These are phyloP conservation scores for Aspergillus proliferans DNA, from an alignment of 2,329 filamentous ascomycete species.

Conservation along the genomic window DNA sequence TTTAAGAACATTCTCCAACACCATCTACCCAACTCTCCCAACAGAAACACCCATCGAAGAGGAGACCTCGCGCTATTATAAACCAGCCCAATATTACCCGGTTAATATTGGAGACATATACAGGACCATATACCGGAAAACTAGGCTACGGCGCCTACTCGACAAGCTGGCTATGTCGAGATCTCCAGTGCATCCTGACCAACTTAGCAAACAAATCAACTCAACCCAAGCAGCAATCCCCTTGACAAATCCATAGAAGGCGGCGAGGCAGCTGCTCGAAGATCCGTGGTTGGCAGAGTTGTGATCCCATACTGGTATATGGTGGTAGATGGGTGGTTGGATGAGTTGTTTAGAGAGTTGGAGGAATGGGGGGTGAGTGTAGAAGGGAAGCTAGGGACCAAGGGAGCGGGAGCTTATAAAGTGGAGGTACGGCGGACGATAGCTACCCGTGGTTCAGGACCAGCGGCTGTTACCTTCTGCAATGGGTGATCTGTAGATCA, in stretches of 20 bases:
- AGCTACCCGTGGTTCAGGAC: too few relatives aligned
- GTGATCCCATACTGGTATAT: too few relatives aligned
- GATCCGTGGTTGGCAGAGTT: constrained; percentile 22
- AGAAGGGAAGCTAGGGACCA: too few relatives aligned
- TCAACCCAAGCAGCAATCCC: not conserved
- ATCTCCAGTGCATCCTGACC: constrained; percentile 21
- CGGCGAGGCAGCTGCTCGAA: constrained; percentile 32
- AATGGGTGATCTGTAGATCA: too few relatives aligned
- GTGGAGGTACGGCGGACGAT: too few relatives aligned
- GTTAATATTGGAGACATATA: constrained; percentile 35
- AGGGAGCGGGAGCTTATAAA: too few relatives aligned
- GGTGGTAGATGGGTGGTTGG: too few relatives aligned
- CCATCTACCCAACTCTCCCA: not conserved
- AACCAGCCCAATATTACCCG: constrained; percentile 32
- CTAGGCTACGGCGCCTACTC: constrained; percentile 39
- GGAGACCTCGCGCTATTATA: constrained; percentile 32
- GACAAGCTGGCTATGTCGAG: constrained; percentile 40
- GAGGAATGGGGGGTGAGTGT: too few relatives aligned
- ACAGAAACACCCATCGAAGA: constrained; percentile 27
- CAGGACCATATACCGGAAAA: constrained; percentile 33
- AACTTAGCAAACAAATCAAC: not conserved
- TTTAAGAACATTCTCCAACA: not conserved
- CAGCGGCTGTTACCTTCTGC: too few relatives aligned
- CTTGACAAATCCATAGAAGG: constrained; percentile 12
- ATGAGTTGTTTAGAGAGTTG: too few relatives aligned